These are phyloP conservation scores for Beauveria asiatica DNA, from an alignment of 2,329 filamentous ascomycete species.

Conservation along the genomic window DNA sequence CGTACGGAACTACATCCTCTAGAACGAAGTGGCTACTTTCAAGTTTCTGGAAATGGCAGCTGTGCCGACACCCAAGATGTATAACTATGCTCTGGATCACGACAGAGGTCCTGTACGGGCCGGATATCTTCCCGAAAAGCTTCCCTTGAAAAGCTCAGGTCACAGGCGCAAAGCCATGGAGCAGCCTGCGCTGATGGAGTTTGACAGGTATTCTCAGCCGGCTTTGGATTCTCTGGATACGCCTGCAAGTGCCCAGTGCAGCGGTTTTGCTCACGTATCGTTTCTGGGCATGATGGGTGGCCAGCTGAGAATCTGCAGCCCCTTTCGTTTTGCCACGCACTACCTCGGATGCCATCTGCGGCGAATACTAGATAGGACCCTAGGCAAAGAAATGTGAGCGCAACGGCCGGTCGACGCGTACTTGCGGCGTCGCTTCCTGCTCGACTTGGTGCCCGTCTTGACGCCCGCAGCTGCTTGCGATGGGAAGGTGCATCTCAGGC, in stretches of 20 bases:
- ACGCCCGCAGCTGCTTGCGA: slow-evolving; percentile 15
- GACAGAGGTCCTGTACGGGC: slow-evolving; percentile 26
- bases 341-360: slow-evolving; percentile 26
- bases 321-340: slow-evolving; percentile 25
- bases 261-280: slow-evolving; percentile 29
- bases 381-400: slow-evolving; percentile 28
- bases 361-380: slow-evolving; percentile 28
- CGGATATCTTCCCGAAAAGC: slow-evolving; percentile 33
- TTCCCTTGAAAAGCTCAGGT: slow-evolving; percentile 25
- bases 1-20: slow-evolving; percentile 26
- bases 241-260: slow-evolving; percentile 21
- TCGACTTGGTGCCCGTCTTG: slow-evolving; percentile 26
- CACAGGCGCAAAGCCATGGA: slow-evolving; percentile 27
- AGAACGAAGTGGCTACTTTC: slow-evolving; percentile 33
- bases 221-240: slow-evolving; percentile 26
- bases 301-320: slow-evolving; percentile 23
- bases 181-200: slow-evolving; percentile 31
- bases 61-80: slow-evolving; percentile 29
- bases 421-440: slow-evolving; percentile 32
- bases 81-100: slow-evolving; percentile 25
- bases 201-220: slow-evolving; percentile 28
- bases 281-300: slow-evolving; percentile 25
- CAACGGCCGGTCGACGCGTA: slow-evolving; percentile 27
- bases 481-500: slow-evolving; percentile 35
- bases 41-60: slow-evolving; percentile 28